A percentile compares a stretch with the other conserved stretches of the same genome.
phyloP scores from a whole-genome alignment of 495 filamentous ascomycete species.

The Podospora tetraspora region DNA sequence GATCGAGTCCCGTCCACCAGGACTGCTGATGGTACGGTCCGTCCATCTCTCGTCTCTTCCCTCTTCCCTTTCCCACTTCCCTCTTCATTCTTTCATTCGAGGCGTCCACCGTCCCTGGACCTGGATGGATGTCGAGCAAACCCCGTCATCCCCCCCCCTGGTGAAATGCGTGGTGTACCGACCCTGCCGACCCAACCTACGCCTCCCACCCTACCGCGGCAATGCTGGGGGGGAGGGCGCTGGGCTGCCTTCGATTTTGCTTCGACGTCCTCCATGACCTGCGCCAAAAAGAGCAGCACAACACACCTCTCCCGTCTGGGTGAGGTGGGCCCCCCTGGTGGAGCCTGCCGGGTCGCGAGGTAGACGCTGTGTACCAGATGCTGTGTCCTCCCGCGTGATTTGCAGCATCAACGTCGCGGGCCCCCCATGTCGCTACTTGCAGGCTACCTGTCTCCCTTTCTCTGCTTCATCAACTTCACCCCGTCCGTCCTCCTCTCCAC shows the following conservation, averaged over 20 bases:
- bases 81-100: background rate
- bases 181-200: background rate
- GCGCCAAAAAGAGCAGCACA: background rate
- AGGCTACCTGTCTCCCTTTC: slow-evolving; percentile 21
- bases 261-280: background rate
- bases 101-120: background rate
- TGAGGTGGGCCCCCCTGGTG: slow-evolving; percentile 15
- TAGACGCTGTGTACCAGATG: slow-evolving; percentile 27
- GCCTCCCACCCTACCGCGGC: background rate
- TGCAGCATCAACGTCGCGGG: slow-evolving; percentile 29
- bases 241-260: background rate
- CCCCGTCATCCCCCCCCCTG: background rate
- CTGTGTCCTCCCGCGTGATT: slow-evolving; percentile 27
- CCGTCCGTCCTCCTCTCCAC: slow-evolving; percentile 9
- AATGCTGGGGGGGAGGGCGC: background rate
- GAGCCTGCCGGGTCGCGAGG: slow-evolving; percentile 20
- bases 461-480: slow-evolving; percentile 26
- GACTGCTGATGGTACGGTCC: slow-evolving; percentile 9
- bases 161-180: background rate
- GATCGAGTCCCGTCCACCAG: background rate
- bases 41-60: slow-evolving; percentile 14
- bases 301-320: slow-evolving; percentile 15
- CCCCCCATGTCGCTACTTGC: slow-evolving; percentile 27
- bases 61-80: background rate
- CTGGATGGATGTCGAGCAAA: background rate